phyloP scores from a whole-genome alignment of 805 yeast genomes.

The Wickerhamomyces subpelliculosus region DNA sequence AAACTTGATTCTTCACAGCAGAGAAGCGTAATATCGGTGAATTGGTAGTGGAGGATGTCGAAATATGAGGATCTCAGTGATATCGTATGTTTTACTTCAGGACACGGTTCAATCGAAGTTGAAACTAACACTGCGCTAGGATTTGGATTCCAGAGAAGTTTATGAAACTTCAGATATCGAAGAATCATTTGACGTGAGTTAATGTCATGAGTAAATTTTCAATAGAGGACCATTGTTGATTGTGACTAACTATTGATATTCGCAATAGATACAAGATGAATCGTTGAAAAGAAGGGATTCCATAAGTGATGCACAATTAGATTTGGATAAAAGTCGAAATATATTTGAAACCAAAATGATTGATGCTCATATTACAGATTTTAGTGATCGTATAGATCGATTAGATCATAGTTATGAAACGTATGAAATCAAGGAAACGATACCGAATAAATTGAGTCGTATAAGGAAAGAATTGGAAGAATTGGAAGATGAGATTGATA shows the following conservation, averaged over 20 bases:
- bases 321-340: slow-evolving; percentile 14
- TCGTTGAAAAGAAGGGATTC: slow-evolving; percentile 13
- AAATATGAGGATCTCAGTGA: background rate
- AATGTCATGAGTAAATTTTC: too few relatives aligned
- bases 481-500: slow-evolving; percentile 17
- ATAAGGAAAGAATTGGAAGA: slow-evolving; percentile 34
- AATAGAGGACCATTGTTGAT: too few relatives aligned
- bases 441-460: slow-evolving; percentile 31
- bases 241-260: too few relatives aligned
- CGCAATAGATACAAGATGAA: slow-evolving; percentile 1
- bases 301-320: slow-evolving; percentile 13
- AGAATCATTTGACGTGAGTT: slow-evolving; percentile 31
- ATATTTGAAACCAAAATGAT: slow-evolving; percentile 23
- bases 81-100: slow-evolving; percentile 11
- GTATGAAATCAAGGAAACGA: slow-evolving; percentile 28
- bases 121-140: too few relatives aligned
- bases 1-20: too few relatives aligned
- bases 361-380: slow-evolving; percentile 18
- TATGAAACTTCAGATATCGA: slow-evolving; percentile 36
- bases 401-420: slow-evolving; percentile 28
- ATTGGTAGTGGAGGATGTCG: background rate
- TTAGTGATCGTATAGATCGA: slow-evolving; percentile 26
- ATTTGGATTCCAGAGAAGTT: slow-evolving; percentile 26
- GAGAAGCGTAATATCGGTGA: too few relatives aligned
- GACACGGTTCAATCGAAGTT: too few relatives aligned